These are phyloP conservation scores for Smallanthus sonchifolius DNA, from an alignment of 129 eudicot genomes.

Conservation along the genomic window DNA sequence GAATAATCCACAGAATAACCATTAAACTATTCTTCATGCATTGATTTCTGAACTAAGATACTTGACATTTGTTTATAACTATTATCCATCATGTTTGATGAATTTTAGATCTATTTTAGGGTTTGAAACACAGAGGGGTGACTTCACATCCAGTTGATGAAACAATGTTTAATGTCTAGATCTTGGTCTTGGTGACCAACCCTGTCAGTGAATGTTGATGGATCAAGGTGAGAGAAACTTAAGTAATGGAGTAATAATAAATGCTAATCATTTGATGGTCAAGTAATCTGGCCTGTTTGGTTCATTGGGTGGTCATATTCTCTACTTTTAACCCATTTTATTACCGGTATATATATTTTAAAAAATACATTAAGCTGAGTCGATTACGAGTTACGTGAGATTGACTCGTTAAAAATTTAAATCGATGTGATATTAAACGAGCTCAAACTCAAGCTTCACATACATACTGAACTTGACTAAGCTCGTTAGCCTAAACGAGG, in stretches of 20 bases:
- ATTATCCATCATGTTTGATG: background rate
- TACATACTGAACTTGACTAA: no score
- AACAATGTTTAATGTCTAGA: background rate
- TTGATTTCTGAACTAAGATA: conserved; percentile 31
- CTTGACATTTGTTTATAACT: conserved; percentile 15
- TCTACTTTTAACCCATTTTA: background rate
- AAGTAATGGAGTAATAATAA: background rate
- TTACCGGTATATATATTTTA: no score
- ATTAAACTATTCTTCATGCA: conserved; percentile 18
- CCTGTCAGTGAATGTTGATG: conserved; percentile 35
- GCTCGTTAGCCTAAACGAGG: no score
- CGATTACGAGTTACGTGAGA: no score
- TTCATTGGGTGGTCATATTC: background rate
- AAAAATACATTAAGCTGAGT: no score
- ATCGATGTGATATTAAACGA: no score
- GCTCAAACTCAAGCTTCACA: no score
- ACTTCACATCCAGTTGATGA: background rate
- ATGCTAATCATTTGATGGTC: conserved; percentile 28
- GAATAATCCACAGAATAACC: background rate
- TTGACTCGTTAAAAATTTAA: no score
- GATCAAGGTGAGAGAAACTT: conserved; percentile 33
- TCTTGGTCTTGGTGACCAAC: conserved; percentile 28
- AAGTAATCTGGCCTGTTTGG: background rate
- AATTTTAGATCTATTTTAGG: background rate
- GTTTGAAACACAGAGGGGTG: background rate